Evolutionary conservation across 495 filamentous ascomycete species (phyloP).

Genomic region (Talaromyces wortmannii): DNA sequence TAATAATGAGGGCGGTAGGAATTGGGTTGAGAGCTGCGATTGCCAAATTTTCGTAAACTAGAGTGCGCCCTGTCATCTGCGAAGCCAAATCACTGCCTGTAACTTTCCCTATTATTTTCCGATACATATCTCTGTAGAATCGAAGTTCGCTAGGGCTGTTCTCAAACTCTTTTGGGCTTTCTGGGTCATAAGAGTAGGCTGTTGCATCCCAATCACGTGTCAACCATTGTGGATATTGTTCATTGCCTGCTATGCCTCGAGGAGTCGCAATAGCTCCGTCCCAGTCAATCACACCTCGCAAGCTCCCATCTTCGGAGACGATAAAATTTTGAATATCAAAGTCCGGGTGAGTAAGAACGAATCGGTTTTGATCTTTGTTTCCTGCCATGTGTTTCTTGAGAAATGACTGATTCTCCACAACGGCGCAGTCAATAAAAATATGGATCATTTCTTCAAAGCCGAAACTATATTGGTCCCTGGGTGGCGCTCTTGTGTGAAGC

Average conservation of each 20-base stretch:
- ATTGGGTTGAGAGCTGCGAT: too few relatives aligned
- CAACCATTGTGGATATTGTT: constrained; percentile 26
- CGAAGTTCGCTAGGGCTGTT: not conserved
- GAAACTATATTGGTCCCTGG: too few relatives aligned
- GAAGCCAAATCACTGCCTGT: too few relatives aligned
- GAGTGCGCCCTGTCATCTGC: too few relatives aligned
- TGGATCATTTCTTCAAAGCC: not conserved
- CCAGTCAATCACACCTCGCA: constrained; percentile 35
- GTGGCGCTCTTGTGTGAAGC: constrained; percentile 2
- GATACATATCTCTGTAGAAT: too few relatives aligned
- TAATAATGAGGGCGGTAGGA: too few relatives aligned
- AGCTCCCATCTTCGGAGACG: constrained; percentile 20
- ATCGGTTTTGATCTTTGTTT: not conserved
- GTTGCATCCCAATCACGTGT: constrained; percentile 22
- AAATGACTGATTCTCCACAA: not conserved
- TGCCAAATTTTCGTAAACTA: too few relatives aligned
- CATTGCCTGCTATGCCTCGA: not conserved
- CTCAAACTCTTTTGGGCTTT: not conserved
- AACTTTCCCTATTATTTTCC: too few relatives aligned
- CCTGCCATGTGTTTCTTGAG: not conserved
- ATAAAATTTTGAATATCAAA: constrained; percentile 13
- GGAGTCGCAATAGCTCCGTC: constrained; percentile 11
- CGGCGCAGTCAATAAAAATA: not conserved
- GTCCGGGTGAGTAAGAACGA: constrained; percentile 10
- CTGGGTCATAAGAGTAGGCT: not conserved